Evolutionary conservation across 2,329 filamentous ascomycete species (phyloP).

Genomic region (Talaromyces sp.): DNA sequence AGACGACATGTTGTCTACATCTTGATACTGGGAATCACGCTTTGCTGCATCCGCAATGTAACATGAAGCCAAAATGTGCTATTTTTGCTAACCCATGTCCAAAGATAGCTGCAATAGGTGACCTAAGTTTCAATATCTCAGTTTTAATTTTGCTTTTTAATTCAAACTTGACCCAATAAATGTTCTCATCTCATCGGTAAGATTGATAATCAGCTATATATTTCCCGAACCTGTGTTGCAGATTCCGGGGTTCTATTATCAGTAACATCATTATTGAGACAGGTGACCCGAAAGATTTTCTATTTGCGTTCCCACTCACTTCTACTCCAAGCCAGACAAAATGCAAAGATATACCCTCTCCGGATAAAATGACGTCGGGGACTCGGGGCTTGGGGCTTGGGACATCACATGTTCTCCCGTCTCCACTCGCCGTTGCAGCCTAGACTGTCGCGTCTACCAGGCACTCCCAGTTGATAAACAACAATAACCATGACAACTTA

Average conservation of each 20-base stretch:
- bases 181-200: too few relatives aligned
- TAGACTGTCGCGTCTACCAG: not conserved
- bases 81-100: not conserved
- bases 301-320: not conserved
- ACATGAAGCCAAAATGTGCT: not conserved
- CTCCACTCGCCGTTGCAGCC: not conserved
- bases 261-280: not conserved
- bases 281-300: not conserved
- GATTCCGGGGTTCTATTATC: not conserved
- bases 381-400: not conserved
- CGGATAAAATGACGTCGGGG: not conserved
- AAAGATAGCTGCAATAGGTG: not conserved
- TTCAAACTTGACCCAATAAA: too few relatives aligned
- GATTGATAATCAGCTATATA: too few relatives aligned
- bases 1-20: not conserved
- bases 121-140: not conserved
- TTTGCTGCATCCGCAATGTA: not conserved
- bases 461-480: not conserved
- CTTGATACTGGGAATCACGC: not conserved
- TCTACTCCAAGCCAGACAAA: not conserved
- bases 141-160: not conserved
- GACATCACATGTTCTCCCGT: not conserved
- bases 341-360: not conserved
- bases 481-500: not conserved
- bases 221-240: not conserved